Percentiles rank a stretch among this genome's conserved stretches.
Conservation (phyloP, 2,329 filamentous ascomycete species). For the Daldinia eschscholtzii region DNA sequence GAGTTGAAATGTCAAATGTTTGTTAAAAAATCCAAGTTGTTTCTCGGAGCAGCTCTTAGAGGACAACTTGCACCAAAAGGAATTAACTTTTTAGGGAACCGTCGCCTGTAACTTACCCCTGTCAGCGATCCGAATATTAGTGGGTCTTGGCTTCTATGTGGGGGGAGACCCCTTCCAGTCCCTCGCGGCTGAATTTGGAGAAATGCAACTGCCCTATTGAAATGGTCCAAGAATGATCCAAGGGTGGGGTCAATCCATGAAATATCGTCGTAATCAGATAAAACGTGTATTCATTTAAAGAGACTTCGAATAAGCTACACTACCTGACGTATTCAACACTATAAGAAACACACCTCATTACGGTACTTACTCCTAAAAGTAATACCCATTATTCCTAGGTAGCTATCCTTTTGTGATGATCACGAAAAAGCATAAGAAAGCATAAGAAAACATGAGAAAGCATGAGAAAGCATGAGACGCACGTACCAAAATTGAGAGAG, state of each 20-base stretch:
- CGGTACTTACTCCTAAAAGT: no score
- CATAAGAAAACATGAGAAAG: not conserved
- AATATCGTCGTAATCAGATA: not conserved
- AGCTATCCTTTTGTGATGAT: not conserved
- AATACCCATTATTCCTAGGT: no score
- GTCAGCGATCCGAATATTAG: constrained; percentile 10
- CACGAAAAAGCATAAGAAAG: no score
- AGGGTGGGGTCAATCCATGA: not conserved
- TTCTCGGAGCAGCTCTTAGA: constrained; percentile 28
- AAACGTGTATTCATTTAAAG: not conserved
- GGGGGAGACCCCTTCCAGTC: constrained; percentile 28
- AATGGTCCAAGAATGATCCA: not conserved
- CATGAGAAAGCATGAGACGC: not conserved
- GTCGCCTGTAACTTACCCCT: constrained; percentile 28
- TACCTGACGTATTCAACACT: not conserved
- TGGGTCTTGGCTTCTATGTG: constrained; percentile 25
- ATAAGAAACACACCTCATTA: not conserved
- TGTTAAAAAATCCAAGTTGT: not conserved
- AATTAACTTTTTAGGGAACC: constrained; percentile 31
- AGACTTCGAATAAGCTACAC: not conserved
- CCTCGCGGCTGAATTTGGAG: constrained; percentile 41
- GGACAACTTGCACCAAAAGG: constrained; percentile 50
- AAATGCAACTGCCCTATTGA: no score
- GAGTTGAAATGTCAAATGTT: not conserved
- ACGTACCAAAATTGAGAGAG: not conserved